These are phyloP conservation scores for Clonostachys sp. DNA, from an alignment of 2,329 filamentous ascomycete species.

Conservation along the genomic window DNA sequence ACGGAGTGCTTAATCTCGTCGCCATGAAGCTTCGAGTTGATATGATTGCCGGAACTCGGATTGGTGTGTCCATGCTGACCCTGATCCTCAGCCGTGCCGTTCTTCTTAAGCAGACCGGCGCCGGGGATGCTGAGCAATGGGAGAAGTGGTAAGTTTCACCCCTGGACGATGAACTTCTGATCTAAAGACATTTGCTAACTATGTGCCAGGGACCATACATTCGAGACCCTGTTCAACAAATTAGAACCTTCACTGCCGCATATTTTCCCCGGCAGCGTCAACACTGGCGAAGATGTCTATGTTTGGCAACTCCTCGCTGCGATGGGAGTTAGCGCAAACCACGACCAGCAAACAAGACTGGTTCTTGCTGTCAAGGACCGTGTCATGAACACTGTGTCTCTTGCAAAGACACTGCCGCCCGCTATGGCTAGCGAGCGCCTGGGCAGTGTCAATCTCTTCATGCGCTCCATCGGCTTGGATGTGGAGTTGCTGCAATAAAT, in stretches of 20 bases:
- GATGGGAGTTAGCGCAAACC: constrained; percentile 87
- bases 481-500: constrained; percentile 63
- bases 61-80: constrained; percentile 85
- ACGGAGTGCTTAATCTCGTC: constrained; percentile 82
- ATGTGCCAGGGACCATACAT: constrained; percentile 61
- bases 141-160: constrained; percentile 65
- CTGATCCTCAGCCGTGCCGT: constrained; percentile 93
- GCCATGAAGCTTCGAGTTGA: constrained; percentile 80
- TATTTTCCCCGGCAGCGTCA: constrained; percentile 89
- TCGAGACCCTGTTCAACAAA: constrained; percentile 81
- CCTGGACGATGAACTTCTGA: background rate
- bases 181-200: constrained; percentile 20
- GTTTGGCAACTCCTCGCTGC: constrained; percentile 98
- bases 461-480: constrained; percentile 97
- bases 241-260: constrained; percentile 79
- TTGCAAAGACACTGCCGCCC: constrained; percentile 83
- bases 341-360: constrained; percentile 90
- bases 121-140: constrained; percentile 68
- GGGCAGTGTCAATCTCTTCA: constrained; percentile 94
- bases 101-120: constrained; percentile 78
- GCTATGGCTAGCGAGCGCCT: constrained; percentile 81
- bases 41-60: constrained; percentile 77
- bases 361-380: constrained; percentile 96
- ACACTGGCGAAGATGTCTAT: constrained; percentile 87
- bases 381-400: constrained; percentile 88